Percentiles rank a stretch among this genome's conserved stretches.
These are phyloP conservation scores for Triticum monococcum DNA, from an alignment of 176 grass and related monocot genomes.

Conservation along the genomic window DNA sequence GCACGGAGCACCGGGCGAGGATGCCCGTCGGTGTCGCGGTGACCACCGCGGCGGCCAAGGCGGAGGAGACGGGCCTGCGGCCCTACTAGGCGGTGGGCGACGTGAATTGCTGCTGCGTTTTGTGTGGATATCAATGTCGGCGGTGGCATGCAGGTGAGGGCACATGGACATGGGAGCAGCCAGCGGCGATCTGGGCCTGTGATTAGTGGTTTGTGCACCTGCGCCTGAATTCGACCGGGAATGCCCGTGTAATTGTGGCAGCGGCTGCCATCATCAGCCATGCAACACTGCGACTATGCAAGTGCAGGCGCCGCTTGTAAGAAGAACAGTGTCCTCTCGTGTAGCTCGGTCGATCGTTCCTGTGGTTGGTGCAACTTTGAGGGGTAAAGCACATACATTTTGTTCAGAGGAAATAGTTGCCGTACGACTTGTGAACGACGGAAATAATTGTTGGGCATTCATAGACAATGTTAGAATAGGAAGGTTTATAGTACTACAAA, in stretches of 20 bases:
- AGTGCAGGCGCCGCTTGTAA: neutral
- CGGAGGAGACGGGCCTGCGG: conserved; percentile 20
- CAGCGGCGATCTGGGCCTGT: neutral
- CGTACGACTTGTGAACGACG: neutral
- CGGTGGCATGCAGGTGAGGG: conserved; percentile 41
- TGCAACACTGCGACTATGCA: neutral
- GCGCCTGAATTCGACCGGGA: neutral
- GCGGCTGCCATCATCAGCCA: neutral
- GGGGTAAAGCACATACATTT: neutral
- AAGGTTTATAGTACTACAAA: too few relatives aligned
- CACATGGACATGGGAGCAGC: conserved; percentile 1
- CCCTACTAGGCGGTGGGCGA: neutral
- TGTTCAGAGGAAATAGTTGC: neutral
- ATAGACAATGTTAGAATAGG: too few relatives aligned
- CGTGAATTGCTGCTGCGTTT: neutral
- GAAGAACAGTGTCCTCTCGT: neutral
- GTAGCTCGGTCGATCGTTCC: neutral
- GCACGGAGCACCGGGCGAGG: conserved; percentile 43
- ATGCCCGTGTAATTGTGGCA: neutral
- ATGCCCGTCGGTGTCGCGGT: neutral
- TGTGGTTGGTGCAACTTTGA: conserved; percentile 27
- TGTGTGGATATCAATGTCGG: conserved; percentile 22
- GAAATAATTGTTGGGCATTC: neutral
- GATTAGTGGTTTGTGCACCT: neutral
- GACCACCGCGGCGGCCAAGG: neutral